A percentile compares a stretch with the other conserved stretches of the same genome.
These are phyloP conservation scores for Mycena filopes DNA, from an alignment of 768 basidiomycete species.

Conservation along the genomic window DNA sequence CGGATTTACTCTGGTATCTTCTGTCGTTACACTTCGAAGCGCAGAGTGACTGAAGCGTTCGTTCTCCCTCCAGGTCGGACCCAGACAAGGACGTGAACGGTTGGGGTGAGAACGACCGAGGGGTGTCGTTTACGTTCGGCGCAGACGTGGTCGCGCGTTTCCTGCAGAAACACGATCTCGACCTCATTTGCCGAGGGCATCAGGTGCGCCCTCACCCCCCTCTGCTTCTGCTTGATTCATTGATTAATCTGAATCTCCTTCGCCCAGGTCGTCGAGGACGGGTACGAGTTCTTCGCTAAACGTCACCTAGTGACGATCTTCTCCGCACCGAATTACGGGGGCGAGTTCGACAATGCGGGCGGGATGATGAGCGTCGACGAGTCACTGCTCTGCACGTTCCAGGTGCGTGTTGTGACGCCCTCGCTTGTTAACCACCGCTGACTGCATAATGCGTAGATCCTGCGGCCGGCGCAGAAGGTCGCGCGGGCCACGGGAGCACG, in stretches of 20 bases:
- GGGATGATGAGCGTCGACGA: slow-evolving; percentile 18
- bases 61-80: slow-evolving; percentile 46
- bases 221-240: slow-evolving; percentile 57
- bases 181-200: slow-evolving; percentile 97
- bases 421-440: not conserved
- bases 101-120: slow-evolving; percentile 99
- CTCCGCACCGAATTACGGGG: slow-evolving; percentile 80
- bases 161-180: slow-evolving; percentile 99
- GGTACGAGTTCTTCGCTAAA: slow-evolving; percentile 89
- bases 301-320: slow-evolving; percentile 84
- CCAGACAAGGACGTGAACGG: slow-evolving; percentile 99
- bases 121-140: slow-evolving; percentile 98
- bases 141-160: slow-evolving; percentile 98
- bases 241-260: too few relatives aligned
- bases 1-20: slow-evolving; percentile 92
- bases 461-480: not conserved
- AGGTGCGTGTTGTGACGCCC: not conserved
- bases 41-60: too few relatives aligned
- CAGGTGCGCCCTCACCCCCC: slow-evolving; percentile 79
- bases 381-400: slow-evolving; percentile 15
- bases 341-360: slow-evolving; percentile 87
- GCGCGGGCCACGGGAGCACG: too few relatives aligned
- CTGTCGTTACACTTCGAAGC: slow-evolving; percentile 40
- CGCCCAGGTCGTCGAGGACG: slow-evolving; percentile 80
- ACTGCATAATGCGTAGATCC: not conserved